A percentile compares a stretch with the other conserved stretches of the same genome.
phyloP scores from a whole-genome alignment of 1,284 basidiomycete species.

The Laetiporus sulphureus region DNA sequence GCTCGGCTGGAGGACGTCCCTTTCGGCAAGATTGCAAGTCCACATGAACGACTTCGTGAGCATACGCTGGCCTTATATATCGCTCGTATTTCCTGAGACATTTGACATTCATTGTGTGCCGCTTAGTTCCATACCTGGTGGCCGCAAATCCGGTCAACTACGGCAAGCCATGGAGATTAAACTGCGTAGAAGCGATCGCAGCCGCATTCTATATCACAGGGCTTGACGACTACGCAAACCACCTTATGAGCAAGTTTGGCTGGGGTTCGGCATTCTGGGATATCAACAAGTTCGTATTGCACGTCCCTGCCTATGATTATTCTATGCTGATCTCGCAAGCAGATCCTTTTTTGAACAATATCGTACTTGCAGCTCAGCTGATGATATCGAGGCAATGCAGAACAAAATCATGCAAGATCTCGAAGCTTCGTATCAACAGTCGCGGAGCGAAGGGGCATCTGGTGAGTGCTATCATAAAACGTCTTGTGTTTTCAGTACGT shows the following conservation, averaged over 20 bases:
- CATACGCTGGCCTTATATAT: slow-evolving; percentile 14
- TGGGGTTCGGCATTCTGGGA: slow-evolving; percentile 86
- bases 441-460: neutral
- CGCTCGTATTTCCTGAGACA: neutral
- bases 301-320: neutral
- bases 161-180: slow-evolving; percentile 88
- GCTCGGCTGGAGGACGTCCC: slow-evolving; percentile 92
- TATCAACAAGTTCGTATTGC: slow-evolving; percentile 52
- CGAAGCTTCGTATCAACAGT: neutral
- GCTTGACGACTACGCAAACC: slow-evolving; percentile 74
- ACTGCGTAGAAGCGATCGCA: slow-evolving; percentile 90
- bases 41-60: slow-evolving; percentile 86
- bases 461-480: neutral
- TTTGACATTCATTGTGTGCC: too few relatives aligned
- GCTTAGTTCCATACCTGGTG: slow-evolving; percentile 84
- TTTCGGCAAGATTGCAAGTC: slow-evolving; percentile 89
- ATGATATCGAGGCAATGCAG: neutral
- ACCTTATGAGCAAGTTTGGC: slow-evolving; percentile 72
- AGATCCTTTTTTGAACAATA: neutral
- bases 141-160: slow-evolving; percentile 95
- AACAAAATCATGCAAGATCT: neutral
- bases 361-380: neutral
- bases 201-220: slow-evolving; percentile 91
- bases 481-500: neutral
- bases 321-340: slow-evolving; percentile 1